These are phyloP conservation scores for Coemansia sp. DNA, from an alignment of 192 early-diverging fungal genomes.

Conservation along the genomic window DNA sequence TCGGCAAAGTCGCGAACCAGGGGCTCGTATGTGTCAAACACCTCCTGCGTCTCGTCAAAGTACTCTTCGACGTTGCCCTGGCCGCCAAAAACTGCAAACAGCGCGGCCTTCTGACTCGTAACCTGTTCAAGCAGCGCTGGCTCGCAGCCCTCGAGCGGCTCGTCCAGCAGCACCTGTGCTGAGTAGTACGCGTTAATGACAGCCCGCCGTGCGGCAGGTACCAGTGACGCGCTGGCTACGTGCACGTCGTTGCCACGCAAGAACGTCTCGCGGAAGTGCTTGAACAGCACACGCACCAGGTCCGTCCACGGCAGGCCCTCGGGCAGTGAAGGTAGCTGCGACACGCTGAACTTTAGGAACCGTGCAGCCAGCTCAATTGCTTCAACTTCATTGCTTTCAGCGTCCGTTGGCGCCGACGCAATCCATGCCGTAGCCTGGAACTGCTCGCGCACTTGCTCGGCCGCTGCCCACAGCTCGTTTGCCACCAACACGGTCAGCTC, in stretches of 20 bases:
- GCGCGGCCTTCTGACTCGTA: slow-evolving; percentile 57
- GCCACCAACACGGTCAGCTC: slow-evolving; percentile 84
- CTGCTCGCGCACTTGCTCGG: slow-evolving; percentile 82
- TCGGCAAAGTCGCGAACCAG: slow-evolving; percentile 75
- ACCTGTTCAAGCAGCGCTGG: slow-evolving; percentile 75
- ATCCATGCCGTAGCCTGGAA: slow-evolving; percentile 54
- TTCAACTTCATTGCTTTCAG: slow-evolving; percentile 61
- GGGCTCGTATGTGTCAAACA: slow-evolving; percentile 78
- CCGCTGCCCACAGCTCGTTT: slow-evolving; percentile 82
- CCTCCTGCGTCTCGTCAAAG: slow-evolving; percentile 85
- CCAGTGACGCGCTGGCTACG: slow-evolving; percentile 63
- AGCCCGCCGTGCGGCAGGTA: slow-evolving; percentile 57
- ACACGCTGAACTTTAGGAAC: slow-evolving; percentile 69
- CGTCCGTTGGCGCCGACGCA: slow-evolving; percentile 47
- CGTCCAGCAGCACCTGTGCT: slow-evolving; percentile 64
- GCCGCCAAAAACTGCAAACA: slow-evolving; percentile 92
- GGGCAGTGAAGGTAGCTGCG: slow-evolving; percentile 36
- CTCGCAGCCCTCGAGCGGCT: slow-evolving; percentile 6
- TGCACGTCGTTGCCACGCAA: slow-evolving; percentile 84
- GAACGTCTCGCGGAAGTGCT: slow-evolving; percentile 71
- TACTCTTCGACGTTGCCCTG: slow-evolving; percentile 95
- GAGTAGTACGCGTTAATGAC: slow-evolving; percentile 79
- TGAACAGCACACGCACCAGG: slow-evolving; percentile 69
- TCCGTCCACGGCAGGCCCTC: slow-evolving; percentile 61
- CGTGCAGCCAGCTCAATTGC: slow-evolving; percentile 70